These are phyloP conservation scores for Lactarius trivialis DNA, from an alignment of 768 basidiomycete species.

Conservation along the genomic window DNA sequence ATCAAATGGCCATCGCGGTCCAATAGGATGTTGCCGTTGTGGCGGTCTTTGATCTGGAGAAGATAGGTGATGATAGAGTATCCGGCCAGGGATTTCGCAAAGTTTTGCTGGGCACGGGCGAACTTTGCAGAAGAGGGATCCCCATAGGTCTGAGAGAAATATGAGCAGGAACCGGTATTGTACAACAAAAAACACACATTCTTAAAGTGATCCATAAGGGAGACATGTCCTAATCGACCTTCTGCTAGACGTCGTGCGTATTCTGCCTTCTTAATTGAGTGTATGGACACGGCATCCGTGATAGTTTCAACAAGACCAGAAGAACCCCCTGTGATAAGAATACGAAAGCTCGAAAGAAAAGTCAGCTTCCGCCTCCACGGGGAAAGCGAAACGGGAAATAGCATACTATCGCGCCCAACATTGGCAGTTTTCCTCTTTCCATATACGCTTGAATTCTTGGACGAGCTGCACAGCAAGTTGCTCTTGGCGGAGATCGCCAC, in stretches of 20 bases:
- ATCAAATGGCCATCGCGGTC: slow-evolving; percentile 93
- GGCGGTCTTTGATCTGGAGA: slow-evolving; percentile 95
- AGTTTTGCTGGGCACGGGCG: slow-evolving; percentile 84
- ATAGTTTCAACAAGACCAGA: slow-evolving; percentile 98
- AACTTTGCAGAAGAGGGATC: slow-evolving; percentile 83
- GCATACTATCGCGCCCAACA: slow-evolving; percentile 91
- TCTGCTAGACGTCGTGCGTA: slow-evolving; percentile 83
- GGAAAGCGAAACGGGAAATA: not conserved
- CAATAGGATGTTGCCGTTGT: slow-evolving; percentile 96
- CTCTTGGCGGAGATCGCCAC: slow-evolving; percentile 93
- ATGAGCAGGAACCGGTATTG: not conserved
- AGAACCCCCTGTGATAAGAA: slow-evolving; percentile 86
- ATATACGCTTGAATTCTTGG: slow-evolving; percentile 86
- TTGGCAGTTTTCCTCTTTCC: slow-evolving; percentile 86
- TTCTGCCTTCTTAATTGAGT: slow-evolving; percentile 98
- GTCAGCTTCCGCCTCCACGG: not conserved
- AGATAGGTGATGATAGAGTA: slow-evolving; percentile 96
- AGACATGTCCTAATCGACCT: slow-evolving; percentile 80
- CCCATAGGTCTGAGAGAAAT: slow-evolving; percentile 67
- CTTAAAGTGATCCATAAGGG: slow-evolving; percentile 86
- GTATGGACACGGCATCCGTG: slow-evolving; percentile 95
- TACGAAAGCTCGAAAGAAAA: slow-evolving; percentile 69
- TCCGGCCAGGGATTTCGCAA: slow-evolving; percentile 93
- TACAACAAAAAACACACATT: slow-evolving; percentile 43
- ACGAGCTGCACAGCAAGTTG: slow-evolving; percentile 96